These are phyloP conservation scores for Aureobasidium sp. DNA, from an alignment of 2,329 filamentous ascomycete species.

Conservation along the genomic window DNA sequence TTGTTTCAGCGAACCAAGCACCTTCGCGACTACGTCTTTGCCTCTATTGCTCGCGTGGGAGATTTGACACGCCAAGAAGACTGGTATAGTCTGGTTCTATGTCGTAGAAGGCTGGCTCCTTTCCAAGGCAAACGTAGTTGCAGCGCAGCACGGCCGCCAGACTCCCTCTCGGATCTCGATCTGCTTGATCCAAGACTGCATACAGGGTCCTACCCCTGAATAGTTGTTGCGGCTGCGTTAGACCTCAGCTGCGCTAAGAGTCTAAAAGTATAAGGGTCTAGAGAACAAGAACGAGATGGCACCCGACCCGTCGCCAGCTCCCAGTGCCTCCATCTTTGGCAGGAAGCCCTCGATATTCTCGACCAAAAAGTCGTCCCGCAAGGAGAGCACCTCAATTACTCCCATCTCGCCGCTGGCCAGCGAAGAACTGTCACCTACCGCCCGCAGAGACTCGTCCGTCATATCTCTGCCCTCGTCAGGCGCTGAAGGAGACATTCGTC, in stretches of 20 bases:
- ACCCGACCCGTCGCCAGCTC: slow-evolving; percentile 15
- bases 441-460: slow-evolving; percentile 20
- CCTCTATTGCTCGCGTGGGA: background rate
- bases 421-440: slow-evolving; percentile 1
- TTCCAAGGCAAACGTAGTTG: background rate
- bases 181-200: background rate
- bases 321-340: slow-evolving; percentile 12
- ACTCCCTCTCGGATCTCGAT: background rate
- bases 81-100: background rate
- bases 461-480: slow-evolving; percentile 25
- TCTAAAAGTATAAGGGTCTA: background rate
- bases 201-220: slow-evolving; percentile 8
- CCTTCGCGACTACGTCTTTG: background rate
- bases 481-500: slow-evolving; percentile 33
- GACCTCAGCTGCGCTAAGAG: background rate
- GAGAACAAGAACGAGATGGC: slow-evolving; percentile 8
- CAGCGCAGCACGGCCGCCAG: background rate
- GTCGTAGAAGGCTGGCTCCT: slow-evolving; percentile 6
- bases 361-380: slow-evolving; percentile 2
- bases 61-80: slow-evolving; percentile 9
- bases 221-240: background rate
- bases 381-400: background rate
- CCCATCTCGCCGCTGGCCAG: slow-evolving; percentile 7
- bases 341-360: slow-evolving; percentile 12
- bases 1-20: background rate